Conservation (phyloP, 257 asterid genomes). For the Agastache rugosa region DNA sequence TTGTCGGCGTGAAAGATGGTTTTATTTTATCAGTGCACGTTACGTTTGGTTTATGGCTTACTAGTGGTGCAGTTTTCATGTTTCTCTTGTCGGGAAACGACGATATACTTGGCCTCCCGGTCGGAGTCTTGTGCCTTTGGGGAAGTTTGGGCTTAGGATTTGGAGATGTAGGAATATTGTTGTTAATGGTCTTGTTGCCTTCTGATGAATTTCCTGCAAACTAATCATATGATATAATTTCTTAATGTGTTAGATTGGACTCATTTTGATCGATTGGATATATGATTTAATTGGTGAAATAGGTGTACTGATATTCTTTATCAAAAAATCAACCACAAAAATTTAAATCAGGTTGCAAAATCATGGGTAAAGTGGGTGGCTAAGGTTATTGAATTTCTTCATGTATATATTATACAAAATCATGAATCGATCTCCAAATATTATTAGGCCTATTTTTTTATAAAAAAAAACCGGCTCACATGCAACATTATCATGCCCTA, state of each 20-base stretch:
- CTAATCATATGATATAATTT: conserved; percentile 40
- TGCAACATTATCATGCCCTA: too few species aligned
- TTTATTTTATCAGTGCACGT: conserved; percentile 39
- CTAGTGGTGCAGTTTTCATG: conserved; percentile 40
- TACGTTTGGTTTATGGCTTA: conserved; percentile 19
- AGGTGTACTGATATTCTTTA: too few species aligned
- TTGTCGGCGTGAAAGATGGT: conserved; percentile 16
- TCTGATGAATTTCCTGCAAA: conserved; percentile 53
- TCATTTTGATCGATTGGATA: too few species aligned
- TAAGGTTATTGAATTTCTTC: too few species aligned
- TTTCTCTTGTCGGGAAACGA: conserved; percentile 38
- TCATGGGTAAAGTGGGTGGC: too few species aligned
- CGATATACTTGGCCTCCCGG: conserved; percentile 42
- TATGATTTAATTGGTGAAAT: too few species aligned
- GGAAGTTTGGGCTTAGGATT: conserved; percentile 47
- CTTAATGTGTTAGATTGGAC: not conserved
- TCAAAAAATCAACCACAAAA: too few species aligned
- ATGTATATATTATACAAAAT: too few species aligned
- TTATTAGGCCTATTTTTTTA: too few species aligned
- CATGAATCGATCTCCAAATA: too few species aligned
- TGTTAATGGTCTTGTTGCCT: conserved; percentile 33
- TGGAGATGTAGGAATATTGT: conserved; percentile 41
- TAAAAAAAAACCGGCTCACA: too few species aligned
- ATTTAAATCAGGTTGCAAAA: too few species aligned
- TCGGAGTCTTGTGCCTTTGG: conserved; percentile 51